These are phyloP conservation scores for Populus tremula DNA, from an alignment of 345 rosid species.

Conservation along the genomic window DNA sequence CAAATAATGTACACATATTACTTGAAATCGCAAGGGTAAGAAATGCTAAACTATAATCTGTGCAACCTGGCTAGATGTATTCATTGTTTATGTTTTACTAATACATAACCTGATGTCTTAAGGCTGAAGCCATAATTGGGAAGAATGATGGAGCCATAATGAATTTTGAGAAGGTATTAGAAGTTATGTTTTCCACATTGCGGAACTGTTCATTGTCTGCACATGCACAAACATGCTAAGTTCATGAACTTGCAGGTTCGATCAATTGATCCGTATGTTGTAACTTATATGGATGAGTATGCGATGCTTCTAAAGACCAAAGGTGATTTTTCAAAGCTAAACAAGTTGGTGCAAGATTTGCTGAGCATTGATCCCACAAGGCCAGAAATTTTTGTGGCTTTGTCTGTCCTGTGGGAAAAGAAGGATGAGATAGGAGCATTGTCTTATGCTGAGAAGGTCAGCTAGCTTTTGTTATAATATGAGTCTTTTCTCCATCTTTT, in stretches of 20 bases:
- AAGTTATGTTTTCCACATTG: slow-evolving; percentile 8
- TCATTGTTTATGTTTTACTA: slow-evolving; percentile 15
- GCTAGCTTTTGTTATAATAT: slow-evolving; percentile 15
- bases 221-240: neutral
- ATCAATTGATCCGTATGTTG: slow-evolving; percentile 77
- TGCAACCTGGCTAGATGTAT: neutral
- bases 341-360: slow-evolving; percentile 90
- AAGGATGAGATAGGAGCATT: slow-evolving; percentile 84
- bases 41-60: slow-evolving; percentile 11
- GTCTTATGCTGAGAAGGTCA: slow-evolving; percentile 93
- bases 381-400: slow-evolving; percentile 88
- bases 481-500: slow-evolving; percentile 8
- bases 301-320: slow-evolving; percentile 90
- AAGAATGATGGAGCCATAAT: slow-evolving; percentile 85
- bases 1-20: slow-evolving; percentile 75
- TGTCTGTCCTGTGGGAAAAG: slow-evolving; percentile 80
- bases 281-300: slow-evolving; percentile 94
- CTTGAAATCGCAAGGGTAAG: slow-evolving; percentile 97
- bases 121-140: slow-evolving; percentile 95
- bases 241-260: slow-evolving; percentile 60
- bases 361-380: slow-evolving; percentile 76
- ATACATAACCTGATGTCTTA: slow-evolving; percentile 21
- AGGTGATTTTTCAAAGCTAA: slow-evolving; percentile 74
- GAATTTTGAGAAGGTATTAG: slow-evolving; percentile 84
- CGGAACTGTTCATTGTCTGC: neutral